Conservation (phyloP, 495 filamentous ascomycete species). For the Podospora pseudocomata region DNA sequence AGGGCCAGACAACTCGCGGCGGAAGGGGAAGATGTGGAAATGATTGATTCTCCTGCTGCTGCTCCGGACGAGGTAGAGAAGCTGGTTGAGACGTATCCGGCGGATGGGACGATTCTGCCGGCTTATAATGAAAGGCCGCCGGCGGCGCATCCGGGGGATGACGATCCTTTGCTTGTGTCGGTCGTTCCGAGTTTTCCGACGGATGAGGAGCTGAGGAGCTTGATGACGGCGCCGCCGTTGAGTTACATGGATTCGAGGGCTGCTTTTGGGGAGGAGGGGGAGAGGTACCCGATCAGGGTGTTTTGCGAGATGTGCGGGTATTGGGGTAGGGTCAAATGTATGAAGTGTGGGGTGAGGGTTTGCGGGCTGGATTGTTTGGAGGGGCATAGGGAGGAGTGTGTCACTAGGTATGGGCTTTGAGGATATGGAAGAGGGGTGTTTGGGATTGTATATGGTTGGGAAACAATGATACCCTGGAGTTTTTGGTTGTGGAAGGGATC, state of each 20-base stretch:
- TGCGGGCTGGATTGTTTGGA: conserved; percentile 81
- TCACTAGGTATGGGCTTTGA: conserved; percentile 64
- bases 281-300: conserved; percentile 53
- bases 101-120: conserved; percentile 31
- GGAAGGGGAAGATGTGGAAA: conserved; percentile 3
- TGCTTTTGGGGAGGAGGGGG: conserved; percentile 40
- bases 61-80: too few species aligned
- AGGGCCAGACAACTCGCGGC: conserved; percentile 22
- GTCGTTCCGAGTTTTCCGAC: conserved; percentile 62
- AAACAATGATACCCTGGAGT: conserved; percentile 21
- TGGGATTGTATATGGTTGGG: too few species aligned
- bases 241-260: conserved; percentile 76
- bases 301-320: conserved; percentile 93
- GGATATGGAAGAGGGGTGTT: conserved; percentile 2
- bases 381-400: conserved; percentile 69
- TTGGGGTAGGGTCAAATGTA: conserved; percentile 82
- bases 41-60: neutral
- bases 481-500: neutral
- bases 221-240: conserved; percentile 69
- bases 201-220: conserved; percentile 60
- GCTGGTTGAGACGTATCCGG: conserved; percentile 20
- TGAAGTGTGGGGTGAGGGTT: conserved; percentile 74
- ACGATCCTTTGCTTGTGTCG: conserved; percentile 60
- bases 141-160: conserved; percentile 46
- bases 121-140: conserved; percentile 33